These are phyloP conservation scores for Bombardia bombarda DNA, from an alignment of 495 filamentous ascomycete genomes.

Conservation along the genomic window DNA sequence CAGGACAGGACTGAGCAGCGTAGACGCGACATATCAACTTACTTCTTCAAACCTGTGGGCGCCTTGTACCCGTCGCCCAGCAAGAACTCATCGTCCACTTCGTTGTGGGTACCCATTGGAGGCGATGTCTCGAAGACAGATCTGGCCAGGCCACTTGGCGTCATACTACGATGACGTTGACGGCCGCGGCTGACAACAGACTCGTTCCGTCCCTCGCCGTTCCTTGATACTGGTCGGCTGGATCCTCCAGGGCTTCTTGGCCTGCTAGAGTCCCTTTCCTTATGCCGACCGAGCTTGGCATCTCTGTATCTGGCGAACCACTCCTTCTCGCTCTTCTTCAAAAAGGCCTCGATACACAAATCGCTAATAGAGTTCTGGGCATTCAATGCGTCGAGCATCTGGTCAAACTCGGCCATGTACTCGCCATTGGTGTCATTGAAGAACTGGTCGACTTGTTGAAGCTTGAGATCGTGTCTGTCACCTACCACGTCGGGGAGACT, in stretches of 20 bases:
- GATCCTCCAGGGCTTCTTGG: conserved; percentile 6
- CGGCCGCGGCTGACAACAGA: conserved; percentile 24
- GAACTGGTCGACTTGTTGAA: conserved; percentile 58
- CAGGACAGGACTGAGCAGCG: not conserved
- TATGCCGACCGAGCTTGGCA: conserved; percentile 46
- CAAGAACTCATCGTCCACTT: conserved; percentile 45
- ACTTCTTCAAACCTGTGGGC: conserved; percentile 56
- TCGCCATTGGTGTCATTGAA: conserved; percentile 57
- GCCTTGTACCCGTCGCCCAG: conserved; percentile 58
- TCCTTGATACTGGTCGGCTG: conserved; percentile 20
- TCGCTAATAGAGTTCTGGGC: conserved; percentile 44
- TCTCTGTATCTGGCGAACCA: conserved; percentile 53
- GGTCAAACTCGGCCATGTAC: conserved; percentile 50
- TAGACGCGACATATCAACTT: too few species aligned
- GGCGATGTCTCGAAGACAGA: conserved; percentile 25
- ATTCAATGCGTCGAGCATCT: conserved; percentile 44
- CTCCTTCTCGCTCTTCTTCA: conserved; percentile 56
- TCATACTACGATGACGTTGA: conserved; percentile 23
- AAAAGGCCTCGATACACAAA: conserved; percentile 55
- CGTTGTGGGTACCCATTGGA: conserved; percentile 3
- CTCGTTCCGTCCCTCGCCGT: conserved; percentile 13
- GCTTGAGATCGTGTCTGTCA: conserved; percentile 52
- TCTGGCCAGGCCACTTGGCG: conserved; percentile 19
- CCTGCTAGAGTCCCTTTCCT: conserved; percentile 14
- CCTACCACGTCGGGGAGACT: conserved; percentile 50